These are phyloP conservation scores for Cardiospermum halicacabum DNA, from an alignment of 345 rosid genomes.

Conservation along the genomic window DNA sequence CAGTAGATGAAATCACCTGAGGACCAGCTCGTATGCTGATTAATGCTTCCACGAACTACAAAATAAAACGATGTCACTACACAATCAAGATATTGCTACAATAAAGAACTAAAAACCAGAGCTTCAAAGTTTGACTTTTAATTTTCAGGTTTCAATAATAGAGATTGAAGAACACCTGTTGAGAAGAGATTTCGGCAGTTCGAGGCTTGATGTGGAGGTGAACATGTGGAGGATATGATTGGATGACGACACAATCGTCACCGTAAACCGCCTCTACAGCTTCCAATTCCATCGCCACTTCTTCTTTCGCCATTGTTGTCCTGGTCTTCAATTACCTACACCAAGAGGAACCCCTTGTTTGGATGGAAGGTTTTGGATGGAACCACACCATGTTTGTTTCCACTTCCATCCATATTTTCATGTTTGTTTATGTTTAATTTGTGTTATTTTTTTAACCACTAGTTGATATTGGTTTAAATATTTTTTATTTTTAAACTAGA, in stretches of 20 bases:
- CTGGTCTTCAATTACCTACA: background rate
- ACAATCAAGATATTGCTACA: background rate
- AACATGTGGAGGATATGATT: conserved; percentile 63
- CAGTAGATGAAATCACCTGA: conserved; percentile 34
- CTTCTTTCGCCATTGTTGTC: conserved; percentile 50
- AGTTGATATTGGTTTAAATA: too few relatives aligned
- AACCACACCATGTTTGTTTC: too few relatives aligned
- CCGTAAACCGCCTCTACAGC: conserved; percentile 76
- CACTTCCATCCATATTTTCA: too few relatives aligned
- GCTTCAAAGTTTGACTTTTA: background rate
- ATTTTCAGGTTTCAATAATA: background rate
- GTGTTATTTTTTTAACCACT: too few relatives aligned
- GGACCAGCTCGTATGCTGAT: conserved; percentile 51
- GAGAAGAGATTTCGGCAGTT: conserved; percentile 86
- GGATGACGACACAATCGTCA: conserved; percentile 57
- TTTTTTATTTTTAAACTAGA: too few relatives aligned
- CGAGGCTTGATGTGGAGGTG: conserved; percentile 71
- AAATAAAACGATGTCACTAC: background rate
- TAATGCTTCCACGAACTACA: conserved; percentile 90
- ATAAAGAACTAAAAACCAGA: background rate
- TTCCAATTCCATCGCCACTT: conserved; percentile 65
- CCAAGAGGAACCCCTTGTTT: too few relatives aligned
- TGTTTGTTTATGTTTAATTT: too few relatives aligned
- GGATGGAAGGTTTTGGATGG: too few relatives aligned
- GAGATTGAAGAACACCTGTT: conserved; percentile 42